Evolutionary conservation across 1,284 basidiomycete species (phyloP).

Genomic region (Pseudozyma hubeiensis): DNA sequence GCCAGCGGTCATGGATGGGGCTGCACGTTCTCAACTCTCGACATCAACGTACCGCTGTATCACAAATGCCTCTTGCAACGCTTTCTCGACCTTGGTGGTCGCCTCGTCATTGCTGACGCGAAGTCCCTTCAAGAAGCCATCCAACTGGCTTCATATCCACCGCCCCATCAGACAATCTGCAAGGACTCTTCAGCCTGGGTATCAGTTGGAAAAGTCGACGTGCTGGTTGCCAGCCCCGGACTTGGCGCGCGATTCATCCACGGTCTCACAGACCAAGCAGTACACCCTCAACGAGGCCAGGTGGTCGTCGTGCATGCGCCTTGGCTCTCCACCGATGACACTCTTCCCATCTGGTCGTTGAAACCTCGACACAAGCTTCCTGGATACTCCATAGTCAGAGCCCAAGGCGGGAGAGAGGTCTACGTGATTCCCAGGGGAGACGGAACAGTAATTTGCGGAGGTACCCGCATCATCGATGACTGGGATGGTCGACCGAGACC

Average conservation of each 20-base stretch:
- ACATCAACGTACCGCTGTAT: conserved; percentile 60
- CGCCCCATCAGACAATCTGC: neutral
- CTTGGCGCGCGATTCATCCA: conserved; percentile 46
- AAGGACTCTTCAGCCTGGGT: neutral
- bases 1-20: conserved; percentile 24
- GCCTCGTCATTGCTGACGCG: conserved; percentile 25
- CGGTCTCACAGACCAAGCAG: conserved; percentile 38
- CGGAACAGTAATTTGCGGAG: conserved; percentile 58
- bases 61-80: conserved; percentile 41
- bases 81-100: conserved; percentile 52
- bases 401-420: conserved; percentile 49
- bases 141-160: conserved; percentile 1
- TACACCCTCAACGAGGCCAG: conserved; percentile 57
- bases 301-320: conserved; percentile 57
- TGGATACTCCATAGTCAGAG: conserved; percentile 32
- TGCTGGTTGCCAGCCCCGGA: conserved; percentile 49
- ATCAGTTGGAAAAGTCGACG: conserved; percentile 3
- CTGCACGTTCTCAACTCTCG: conserved; percentile 54
- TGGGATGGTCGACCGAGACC: conserved; percentile 28
- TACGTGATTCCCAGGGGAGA: conserved; percentile 62
- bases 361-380: conserved; percentile 16
- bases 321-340: conserved; percentile 35
- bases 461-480: conserved; percentile 54
- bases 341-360: neutral
- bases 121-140: conserved; percentile 17